Evolutionary conservation across 2,329 filamentous ascomycete genomes (phyloP), one percentile per base, ranked within the genome.

Genomic region (Colletotrichum scovillei): DNA sequence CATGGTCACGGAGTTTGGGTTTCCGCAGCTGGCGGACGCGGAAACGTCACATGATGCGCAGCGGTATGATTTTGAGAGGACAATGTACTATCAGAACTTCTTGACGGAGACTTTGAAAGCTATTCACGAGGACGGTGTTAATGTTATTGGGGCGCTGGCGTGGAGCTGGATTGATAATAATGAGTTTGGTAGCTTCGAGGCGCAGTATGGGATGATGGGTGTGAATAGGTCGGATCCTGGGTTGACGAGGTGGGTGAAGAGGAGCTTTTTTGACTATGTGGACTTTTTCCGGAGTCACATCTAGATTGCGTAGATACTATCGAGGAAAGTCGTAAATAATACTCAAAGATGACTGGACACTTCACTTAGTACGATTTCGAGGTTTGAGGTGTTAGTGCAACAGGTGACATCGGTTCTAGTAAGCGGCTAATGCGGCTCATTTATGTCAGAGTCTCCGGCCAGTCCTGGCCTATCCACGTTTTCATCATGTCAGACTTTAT

Each of bases 221-320:
- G 87, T 91, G 1, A 89, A 90, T 74, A 81, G 84, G 4, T 89
- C 52, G 14, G 60, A 65, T 12, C 53, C 87, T 3, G 88, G 85
- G 4, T 84, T 87, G 77, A 82, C 86, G 74, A 78, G 88, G 28
- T 78, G 81, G 52, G 90, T 86, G 66, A 91, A 90, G 81, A 88
- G 88, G 82, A 89, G 87, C 63, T 89, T 90, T 76, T 90, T 90
- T 76, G 88, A 90, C 67, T 78, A 87, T 76, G 86, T 90, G 19
- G 87, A 90, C 76, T 89, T 89, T 71, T 79, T 89, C 52, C 56
- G 57, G 4, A 22, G 16, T 52, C 67, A 69, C 9, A 69, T 57
- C 9, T 58, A n/a, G 24, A 5, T 22, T 14, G n/a, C 1, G 22
- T 53, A 53, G 49, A 53, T 14, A 49, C 24, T 14, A 11, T 63